Evolutionary conservation across 2,329 filamentous ascomycete genomes (phyloP).

Genomic region (Didymella exigua): DNA sequence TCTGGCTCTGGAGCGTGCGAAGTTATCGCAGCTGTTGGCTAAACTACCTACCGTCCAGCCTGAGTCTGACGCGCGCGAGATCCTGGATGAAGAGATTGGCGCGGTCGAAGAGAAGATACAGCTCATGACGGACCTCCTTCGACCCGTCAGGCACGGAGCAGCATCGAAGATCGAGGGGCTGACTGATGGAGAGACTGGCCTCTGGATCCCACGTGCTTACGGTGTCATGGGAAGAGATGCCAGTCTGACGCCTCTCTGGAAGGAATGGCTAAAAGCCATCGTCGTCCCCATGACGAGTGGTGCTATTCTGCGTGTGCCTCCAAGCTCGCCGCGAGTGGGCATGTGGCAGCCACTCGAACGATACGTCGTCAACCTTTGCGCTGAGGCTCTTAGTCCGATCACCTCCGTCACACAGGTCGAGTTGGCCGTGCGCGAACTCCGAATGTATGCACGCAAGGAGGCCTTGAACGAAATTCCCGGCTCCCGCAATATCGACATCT

Average conservation of each 20-base stretch:
- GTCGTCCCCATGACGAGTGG: constrained; percentile 96
- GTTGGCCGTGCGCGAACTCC: constrained; percentile 83
- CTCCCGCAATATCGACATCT: constrained; percentile 88
- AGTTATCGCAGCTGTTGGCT: constrained; percentile 85
- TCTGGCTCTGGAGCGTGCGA: constrained; percentile 83
- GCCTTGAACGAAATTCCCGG: constrained; percentile 91
- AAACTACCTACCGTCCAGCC: constrained; percentile 80
- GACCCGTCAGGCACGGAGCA: constrained; percentile 89
- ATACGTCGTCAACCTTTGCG: constrained; percentile 96
- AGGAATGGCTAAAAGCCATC: constrained; percentile 94
- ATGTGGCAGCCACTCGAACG: constrained; percentile 96
- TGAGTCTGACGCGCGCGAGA: constrained; percentile 79
- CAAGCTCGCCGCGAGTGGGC: constrained; percentile 87
- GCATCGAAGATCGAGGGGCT: constrained; percentile 97
- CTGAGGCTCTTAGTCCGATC: constrained; percentile 89
- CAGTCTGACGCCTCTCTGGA: constrained; percentile 90
- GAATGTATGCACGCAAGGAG: constrained; percentile 91
- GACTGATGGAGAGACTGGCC: constrained; percentile 90
- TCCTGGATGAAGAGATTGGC: constrained; percentile 91
- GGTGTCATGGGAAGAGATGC: constrained; percentile 87
- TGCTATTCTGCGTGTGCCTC: constrained; percentile 77
- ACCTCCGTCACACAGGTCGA: constrained; percentile 96
- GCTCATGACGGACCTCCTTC: constrained; percentile 93
- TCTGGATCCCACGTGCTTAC: constrained; percentile 94
- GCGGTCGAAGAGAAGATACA: constrained; percentile 95